Evolutionary conservation across 257 asterid genomes (phyloP).

Genomic region (Penstemon eatonii): DNA sequence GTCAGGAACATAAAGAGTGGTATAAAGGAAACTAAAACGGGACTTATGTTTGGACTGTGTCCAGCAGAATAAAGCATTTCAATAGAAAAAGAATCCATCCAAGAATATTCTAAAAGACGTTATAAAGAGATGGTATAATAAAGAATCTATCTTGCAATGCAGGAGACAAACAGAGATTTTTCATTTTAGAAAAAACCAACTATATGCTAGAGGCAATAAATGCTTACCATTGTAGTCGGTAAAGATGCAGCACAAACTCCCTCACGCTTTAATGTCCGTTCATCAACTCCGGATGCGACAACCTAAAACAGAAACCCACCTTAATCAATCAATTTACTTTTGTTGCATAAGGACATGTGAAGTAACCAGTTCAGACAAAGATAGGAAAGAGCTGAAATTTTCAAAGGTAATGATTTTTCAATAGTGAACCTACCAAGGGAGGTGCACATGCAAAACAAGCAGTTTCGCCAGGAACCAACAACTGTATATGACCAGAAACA

Average conservation of each 20-base stretch:
- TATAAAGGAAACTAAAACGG: not conserved
- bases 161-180: not conserved
- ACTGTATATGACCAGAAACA: conserved; percentile 96
- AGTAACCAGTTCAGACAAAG: conserved; percentile 12
- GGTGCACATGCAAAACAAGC: conserved; percentile 99
- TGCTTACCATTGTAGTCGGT: conserved; percentile 94
- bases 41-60: not conserved
- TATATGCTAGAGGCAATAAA: conserved; percentile 17
- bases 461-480: conserved; percentile 93
- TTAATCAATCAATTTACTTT: conserved; percentile 15
- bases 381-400: conserved; percentile 14
- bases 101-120: not conserved
- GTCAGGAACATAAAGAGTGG: conserved; percentile 17
- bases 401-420: conserved; percentile 7
- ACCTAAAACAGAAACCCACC: conserved; percentile 47
- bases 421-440: conserved; percentile 71
- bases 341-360: conserved; percentile 19
- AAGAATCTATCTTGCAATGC: not conserved
- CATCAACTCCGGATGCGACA: conserved; percentile 97
- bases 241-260: conserved; percentile 99
- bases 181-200: not conserved
- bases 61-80: not conserved
- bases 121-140: no score
- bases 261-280: conserved; percentile 93
- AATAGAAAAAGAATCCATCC: not conserved